Conservation (phyloP, 495 filamentous ascomycete species). For the Xylaria nigripes region DNA sequence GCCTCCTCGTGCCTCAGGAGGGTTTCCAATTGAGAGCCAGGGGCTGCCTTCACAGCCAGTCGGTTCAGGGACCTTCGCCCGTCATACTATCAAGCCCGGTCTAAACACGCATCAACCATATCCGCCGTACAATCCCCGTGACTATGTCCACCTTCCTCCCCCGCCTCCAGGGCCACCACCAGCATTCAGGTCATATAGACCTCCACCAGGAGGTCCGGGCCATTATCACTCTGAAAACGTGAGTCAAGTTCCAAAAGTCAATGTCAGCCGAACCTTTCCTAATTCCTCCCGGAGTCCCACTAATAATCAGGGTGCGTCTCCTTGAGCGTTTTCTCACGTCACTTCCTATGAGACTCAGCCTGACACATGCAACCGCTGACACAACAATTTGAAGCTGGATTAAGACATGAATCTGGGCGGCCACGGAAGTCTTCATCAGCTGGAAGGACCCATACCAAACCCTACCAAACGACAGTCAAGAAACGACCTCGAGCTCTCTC, state of each 20-base stretch:
- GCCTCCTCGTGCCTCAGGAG: constrained; percentile 46
- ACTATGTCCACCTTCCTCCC: constrained; percentile 29
- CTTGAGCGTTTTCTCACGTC: constrained; percentile 18
- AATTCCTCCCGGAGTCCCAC: constrained; percentile 24
- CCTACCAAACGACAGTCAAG: constrained; percentile 18
- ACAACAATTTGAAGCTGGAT: constrained; percentile 27
- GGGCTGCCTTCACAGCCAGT: constrained; percentile 13
- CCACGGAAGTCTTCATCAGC: constrained; percentile 3
- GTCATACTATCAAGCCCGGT: constrained; percentile 31
- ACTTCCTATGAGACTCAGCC: background rate
- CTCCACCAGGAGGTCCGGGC: constrained; percentile 19
- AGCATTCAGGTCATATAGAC: constrained; percentile 18
- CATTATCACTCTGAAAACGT: constrained; percentile 24
- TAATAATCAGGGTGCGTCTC: constrained; percentile 31
- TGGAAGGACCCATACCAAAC: background rate
- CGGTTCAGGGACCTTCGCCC: constrained; percentile 29
- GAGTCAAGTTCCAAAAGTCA: constrained; percentile 25
- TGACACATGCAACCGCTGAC: background rate
- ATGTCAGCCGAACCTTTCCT: constrained; percentile 18
- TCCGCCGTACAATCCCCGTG: constrained; percentile 30
- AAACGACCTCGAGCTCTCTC: constrained; percentile 40
- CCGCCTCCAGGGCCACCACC: constrained; percentile 30
- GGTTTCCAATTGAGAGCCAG: constrained; percentile 31
- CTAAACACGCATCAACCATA: constrained; percentile 26
- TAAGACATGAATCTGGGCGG: constrained; percentile 20